Evolutionary conservation across 345 rosid genomes (phyloP).

Genomic region (Citrus hindsii): DNA sequence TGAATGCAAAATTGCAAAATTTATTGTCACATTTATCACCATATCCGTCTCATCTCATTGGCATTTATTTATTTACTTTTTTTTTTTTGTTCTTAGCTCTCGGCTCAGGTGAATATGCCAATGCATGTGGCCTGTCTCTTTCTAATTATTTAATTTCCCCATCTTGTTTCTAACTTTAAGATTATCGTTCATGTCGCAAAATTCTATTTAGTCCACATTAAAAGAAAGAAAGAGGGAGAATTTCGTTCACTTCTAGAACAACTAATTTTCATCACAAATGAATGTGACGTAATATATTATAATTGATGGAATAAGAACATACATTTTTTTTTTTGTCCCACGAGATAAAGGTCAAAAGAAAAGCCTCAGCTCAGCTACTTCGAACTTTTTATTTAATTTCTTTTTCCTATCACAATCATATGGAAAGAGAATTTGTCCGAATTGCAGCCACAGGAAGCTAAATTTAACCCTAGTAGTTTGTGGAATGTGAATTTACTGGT

Average conservation of each 20-base stretch:
- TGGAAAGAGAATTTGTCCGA: no score
- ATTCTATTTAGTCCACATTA: not conserved
- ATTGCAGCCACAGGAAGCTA: not conserved
- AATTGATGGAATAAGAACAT: no score
- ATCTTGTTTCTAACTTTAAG: not conserved
- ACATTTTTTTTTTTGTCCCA: not conserved
- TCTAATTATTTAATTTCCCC: not conserved
- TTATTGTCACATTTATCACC: not conserved
- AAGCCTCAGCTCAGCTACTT: not conserved
- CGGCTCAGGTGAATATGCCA: not conserved
- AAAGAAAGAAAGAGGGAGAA: not conserved
- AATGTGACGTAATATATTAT: not conserved
- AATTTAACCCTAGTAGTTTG: not conserved
- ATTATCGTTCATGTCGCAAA: not conserved
- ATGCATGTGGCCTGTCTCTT: not conserved
- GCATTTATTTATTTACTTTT: not conserved
- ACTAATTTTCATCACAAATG: not conserved
- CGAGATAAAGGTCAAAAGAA: not conserved
- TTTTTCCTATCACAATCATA: not conserved
- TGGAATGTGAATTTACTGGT: not conserved
- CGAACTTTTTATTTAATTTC: no score
- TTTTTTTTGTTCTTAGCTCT: not conserved
- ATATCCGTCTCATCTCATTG: not conserved
- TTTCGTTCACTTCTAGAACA: not conserved
- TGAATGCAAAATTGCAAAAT: not conserved